Percentiles rank a stretch among this genome's conserved stretches.
These are phyloP conservation scores for Xerocomus spinulosus DNA, from an alignment of 768 basidiomycete genomes.

Conservation along the genomic window DNA sequence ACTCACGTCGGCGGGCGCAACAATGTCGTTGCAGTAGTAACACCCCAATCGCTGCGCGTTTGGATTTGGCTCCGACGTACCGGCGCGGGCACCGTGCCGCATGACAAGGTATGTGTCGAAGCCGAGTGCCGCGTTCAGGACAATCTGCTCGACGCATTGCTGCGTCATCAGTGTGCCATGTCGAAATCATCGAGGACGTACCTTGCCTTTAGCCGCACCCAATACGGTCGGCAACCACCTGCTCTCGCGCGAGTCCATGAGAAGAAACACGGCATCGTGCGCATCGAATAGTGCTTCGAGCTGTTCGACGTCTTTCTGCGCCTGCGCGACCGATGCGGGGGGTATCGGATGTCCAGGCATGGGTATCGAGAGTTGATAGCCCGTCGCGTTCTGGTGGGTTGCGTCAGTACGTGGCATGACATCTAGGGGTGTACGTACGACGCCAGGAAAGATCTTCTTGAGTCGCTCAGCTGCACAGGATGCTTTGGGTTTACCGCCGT, in stretches of 20 bases:
- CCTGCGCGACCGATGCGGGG: conserved; percentile 47
- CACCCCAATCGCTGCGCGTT: conserved; percentile 64
- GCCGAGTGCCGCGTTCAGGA: conserved; percentile 90
- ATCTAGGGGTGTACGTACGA: conserved; percentile 49
- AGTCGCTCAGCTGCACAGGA: conserved; percentile 81
- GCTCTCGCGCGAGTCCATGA: conserved; percentile 99
- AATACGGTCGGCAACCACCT: conserved; percentile 94
- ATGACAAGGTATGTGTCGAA: conserved; percentile 97
- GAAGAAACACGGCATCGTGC: conserved; percentile 87
- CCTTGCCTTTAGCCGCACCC: conserved; percentile 77
- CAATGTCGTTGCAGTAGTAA: conserved; percentile 98
- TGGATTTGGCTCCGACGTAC: conserved; percentile 7
- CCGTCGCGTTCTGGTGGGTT: conserved; percentile 66
- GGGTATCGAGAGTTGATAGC: conserved; percentile 76
- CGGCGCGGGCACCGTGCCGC: conserved; percentile 77
- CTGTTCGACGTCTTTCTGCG: conserved; percentile 60
- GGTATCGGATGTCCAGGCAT: conserved; percentile 98
- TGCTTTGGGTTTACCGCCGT: conserved; percentile 93
- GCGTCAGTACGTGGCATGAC: background rate
- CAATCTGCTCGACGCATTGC: conserved; percentile 51
- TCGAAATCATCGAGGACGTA: too few relatives aligned
- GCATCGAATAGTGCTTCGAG: conserved; percentile 75
- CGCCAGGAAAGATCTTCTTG: conserved; percentile 88
- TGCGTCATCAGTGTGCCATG: too few relatives aligned
- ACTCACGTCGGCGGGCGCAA: conserved; percentile 89